phyloP scores from a whole-genome alignment of 2,329 filamentous ascomycete genomes.

The Chrysosporium keratinophilum region DNA sequence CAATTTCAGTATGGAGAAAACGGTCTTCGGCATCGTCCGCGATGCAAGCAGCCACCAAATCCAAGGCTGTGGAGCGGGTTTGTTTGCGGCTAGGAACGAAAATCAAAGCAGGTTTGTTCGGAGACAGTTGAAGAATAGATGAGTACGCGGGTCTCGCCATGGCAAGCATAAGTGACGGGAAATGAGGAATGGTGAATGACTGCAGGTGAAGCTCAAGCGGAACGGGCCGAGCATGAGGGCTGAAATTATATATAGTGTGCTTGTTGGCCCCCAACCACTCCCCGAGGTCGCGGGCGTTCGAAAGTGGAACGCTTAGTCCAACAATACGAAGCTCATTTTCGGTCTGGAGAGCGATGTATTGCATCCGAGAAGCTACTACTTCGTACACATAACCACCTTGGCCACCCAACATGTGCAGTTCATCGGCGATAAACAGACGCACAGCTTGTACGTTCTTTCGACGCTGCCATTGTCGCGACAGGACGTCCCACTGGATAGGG shows the following conservation, averaged over 20 bases:
- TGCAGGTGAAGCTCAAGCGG: constrained; percentile 91
- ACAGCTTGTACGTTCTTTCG: constrained; percentile 91
- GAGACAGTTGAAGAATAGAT: constrained; percentile 75
- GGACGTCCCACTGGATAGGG: constrained; percentile 86
- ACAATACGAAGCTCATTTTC: constrained; percentile 78
- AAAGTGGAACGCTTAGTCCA: constrained; percentile 79
- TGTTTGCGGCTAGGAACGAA: constrained; percentile 94
- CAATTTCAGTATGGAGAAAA: constrained; percentile 74
- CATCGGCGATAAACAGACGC: constrained; percentile 85
- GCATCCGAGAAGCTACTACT: constrained; percentile 94
- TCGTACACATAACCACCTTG: constrained; percentile 84
- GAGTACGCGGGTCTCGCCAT: constrained; percentile 94
- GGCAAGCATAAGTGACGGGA: constrained; percentile 94
- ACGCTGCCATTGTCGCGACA: constrained; percentile 92
- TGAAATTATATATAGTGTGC: constrained; percentile 98
- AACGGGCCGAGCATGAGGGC: constrained; percentile 76
- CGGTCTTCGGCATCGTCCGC: constrained; percentile 87
- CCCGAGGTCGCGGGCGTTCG: constrained; percentile 86
- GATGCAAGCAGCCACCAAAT: constrained; percentile 76
- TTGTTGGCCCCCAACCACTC: constrained; percentile 98
- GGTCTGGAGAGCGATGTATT: constrained; percentile 83
- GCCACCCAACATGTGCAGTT: constrained; percentile 85
- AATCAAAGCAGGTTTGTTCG: constrained; percentile 78
- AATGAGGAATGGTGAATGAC: constrained; percentile 90
- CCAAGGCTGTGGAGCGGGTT: constrained; percentile 72